phyloP scores from a whole-genome alignment of 768 basidiomycete genomes.

The Pholiota microspora region DNA sequence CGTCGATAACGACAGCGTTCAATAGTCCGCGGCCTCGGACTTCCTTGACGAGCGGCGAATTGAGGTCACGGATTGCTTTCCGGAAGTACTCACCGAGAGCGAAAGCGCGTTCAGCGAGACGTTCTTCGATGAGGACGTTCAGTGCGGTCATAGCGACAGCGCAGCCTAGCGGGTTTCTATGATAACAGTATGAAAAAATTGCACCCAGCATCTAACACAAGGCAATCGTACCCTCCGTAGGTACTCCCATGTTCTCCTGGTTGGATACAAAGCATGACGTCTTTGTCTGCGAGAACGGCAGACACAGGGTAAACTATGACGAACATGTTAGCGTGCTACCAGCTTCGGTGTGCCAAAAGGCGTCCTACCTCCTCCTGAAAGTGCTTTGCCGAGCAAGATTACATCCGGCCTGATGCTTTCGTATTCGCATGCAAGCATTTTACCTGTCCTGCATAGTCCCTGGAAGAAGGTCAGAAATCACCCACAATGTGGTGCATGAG shows the following conservation, averaged over 20 bases:
- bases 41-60: conserved; percentile 67
- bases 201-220: background rate
- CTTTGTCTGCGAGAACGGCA: conserved; percentile 85
- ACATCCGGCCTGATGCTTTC: conserved; percentile 90
- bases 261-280: conserved; percentile 92
- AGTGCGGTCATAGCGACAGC: conserved; percentile 95
- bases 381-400: conserved; percentile 91
- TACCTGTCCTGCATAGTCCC: conserved; percentile 92
- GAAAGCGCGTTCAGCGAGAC: conserved; percentile 78
- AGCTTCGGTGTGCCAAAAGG: background rate
- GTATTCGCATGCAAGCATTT: conserved; percentile 88
- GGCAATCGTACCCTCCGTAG: conserved; percentile 75
- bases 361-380: conserved; percentile 86
- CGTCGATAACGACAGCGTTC: conserved; percentile 93
- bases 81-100: conserved; percentile 83
- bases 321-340: background rate
- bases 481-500: conserved; percentile 7
- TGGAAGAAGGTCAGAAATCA: conserved; percentile 22
- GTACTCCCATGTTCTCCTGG: conserved; percentile 97
- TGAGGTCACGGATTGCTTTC: conserved; percentile 50
- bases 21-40: conserved; percentile 88
- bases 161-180: conserved; percentile 89
- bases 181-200: background rate
- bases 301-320: conserved; percentile 89
- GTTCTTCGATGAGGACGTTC: conserved; percentile 86